Percentiles rank a stretch among this genome's conserved stretches.
These are phyloP conservation scores for Elsinoe ampelina DNA, from an alignment of 2,329 filamentous ascomycete species.

Conservation along the genomic window DNA sequence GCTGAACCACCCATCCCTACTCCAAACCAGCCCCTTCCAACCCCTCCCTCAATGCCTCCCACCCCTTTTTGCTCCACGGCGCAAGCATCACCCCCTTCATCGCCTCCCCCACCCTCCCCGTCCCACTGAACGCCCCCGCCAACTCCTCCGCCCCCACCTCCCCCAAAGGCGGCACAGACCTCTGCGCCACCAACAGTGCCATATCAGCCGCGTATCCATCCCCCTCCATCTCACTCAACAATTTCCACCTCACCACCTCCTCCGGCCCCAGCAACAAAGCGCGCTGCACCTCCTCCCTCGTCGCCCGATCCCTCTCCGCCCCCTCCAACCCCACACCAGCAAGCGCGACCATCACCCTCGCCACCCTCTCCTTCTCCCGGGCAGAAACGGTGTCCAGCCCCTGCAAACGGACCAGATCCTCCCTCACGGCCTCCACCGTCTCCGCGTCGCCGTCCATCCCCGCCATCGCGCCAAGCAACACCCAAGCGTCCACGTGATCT, in stretches of 20 bases:
- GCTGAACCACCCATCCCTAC: neutral
- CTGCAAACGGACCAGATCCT: conserved; percentile 65
- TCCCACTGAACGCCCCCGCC: conserved; percentile 63
- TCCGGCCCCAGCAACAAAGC: conserved; percentile 75
- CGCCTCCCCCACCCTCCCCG: conserved; percentile 60
- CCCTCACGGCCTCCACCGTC: conserved; percentile 67
- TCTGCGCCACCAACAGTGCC: conserved; percentile 68
- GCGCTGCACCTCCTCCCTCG: conserved; percentile 52
- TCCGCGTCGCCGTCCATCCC: conserved; percentile 71
- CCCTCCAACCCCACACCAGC: conserved; percentile 42
- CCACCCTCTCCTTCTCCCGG: conserved; percentile 58
- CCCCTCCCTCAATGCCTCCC: conserved; percentile 44
- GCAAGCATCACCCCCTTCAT: conserved; percentile 70
- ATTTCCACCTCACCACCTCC: conserved; percentile 65
- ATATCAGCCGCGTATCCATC: conserved; percentile 58
- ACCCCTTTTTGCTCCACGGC: conserved; percentile 63
- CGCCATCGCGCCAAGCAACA: conserved; percentile 75
- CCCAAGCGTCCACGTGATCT: conserved; percentile 67
- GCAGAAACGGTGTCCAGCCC: conserved; percentile 55
- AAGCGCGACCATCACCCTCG: conserved; percentile 66
- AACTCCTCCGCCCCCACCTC: conserved; percentile 59
- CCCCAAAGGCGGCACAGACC: conserved; percentile 64
- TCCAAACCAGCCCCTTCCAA: neutral
- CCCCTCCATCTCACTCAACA: conserved; percentile 48
- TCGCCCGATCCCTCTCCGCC: conserved; percentile 42